Percentiles rank a stretch among this genome's conserved stretches.
These are phyloP conservation scores for Candida insectalens DNA, from an alignment of 805 yeast species.

Conservation along the genomic window DNA sequence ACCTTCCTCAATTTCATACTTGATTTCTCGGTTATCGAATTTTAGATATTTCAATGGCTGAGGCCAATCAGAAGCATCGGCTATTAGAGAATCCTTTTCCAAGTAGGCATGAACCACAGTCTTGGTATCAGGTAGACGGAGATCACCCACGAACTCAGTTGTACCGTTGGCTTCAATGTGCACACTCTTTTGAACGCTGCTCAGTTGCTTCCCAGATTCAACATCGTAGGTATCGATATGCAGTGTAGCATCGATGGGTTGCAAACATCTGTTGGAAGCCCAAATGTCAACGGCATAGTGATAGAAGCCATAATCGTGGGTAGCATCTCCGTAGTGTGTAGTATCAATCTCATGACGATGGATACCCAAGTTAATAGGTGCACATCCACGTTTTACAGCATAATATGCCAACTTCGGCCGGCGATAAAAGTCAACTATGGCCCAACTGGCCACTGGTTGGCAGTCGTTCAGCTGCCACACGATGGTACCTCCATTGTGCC, in stretches of 20 bases:
- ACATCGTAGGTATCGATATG: constrained; percentile 23
- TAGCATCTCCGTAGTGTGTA: constrained; percentile 9
- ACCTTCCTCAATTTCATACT: neutral
- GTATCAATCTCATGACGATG: constrained; percentile 16
- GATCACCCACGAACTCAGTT: constrained; percentile 7
- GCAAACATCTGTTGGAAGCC: constrained; percentile 28
- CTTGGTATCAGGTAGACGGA: constrained; percentile 4
- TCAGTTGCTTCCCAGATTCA: constrained; percentile 22
- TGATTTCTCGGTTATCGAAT: constrained; percentile 16
- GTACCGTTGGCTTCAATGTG: constrained; percentile 3
- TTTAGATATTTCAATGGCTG: constrained; percentile 34
- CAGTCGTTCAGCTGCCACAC: constrained; percentile 49
- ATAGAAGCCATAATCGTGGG: constrained; percentile 14
- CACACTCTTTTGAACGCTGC: constrained; percentile 5
- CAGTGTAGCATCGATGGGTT: constrained; percentile 15
- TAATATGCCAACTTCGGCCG: constrained; percentile 38
- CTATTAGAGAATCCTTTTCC: neutral
- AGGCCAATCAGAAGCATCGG: constrained; percentile 29
- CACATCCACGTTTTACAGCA: constrained; percentile 34
- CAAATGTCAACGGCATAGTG: constrained; percentile 28
- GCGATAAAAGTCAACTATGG: constrained; percentile 31
- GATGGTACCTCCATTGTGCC: constrained; percentile 34
- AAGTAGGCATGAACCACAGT: constrained; percentile 8
- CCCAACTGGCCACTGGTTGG: constrained; percentile 46
- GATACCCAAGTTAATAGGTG: constrained; percentile 26